These are phyloP conservation scores for Cyclocybe cylindracea DNA, from an alignment of 768 basidiomycete species.

Conservation along the genomic window DNA sequence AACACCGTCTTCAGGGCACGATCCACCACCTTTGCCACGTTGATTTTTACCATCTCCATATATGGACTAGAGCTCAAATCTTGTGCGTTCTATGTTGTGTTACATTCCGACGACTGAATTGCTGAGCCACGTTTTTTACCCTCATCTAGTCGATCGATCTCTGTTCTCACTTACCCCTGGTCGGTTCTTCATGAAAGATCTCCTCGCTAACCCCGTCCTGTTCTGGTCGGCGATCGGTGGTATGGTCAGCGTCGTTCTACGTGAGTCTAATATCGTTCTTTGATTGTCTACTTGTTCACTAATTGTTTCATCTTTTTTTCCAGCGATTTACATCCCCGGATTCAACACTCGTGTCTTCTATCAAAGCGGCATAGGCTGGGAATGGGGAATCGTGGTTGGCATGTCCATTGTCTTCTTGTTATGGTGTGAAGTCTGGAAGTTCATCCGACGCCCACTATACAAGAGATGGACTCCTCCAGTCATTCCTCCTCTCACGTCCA, in stretches of 20 bases:
- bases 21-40: constrained; percentile 37
- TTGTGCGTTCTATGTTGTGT: constrained; percentile 22
- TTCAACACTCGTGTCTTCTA: constrained; percentile 39
- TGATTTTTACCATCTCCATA: constrained; percentile 37
- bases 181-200: constrained; percentile 32
- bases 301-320: not conserved
- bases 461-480: constrained; percentile 23
- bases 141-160: constrained; percentile 27
- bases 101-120: not conserved
- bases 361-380: constrained; percentile 37
- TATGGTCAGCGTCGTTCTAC: constrained; percentile 37
- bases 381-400: constrained; percentile 39
- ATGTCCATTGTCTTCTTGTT: constrained; percentile 36
- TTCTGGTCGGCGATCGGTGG: constrained; percentile 34
- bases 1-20: constrained; percentile 34
- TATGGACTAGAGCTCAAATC: constrained; percentile 39
- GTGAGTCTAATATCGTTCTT: constrained; percentile 21
- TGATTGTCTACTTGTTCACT: not conserved
- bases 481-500: not conserved
- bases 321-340: constrained; percentile 39
- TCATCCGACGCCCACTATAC: constrained; percentile 29
- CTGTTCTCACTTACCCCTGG: constrained; percentile 37
- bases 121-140: not conserved
- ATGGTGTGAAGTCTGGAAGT: constrained; percentile 42
- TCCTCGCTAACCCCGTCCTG: constrained; percentile 35